phyloP scores from a whole-genome alignment of 352 stramenopile genomes.

The Phytophthora constricta region DNA sequence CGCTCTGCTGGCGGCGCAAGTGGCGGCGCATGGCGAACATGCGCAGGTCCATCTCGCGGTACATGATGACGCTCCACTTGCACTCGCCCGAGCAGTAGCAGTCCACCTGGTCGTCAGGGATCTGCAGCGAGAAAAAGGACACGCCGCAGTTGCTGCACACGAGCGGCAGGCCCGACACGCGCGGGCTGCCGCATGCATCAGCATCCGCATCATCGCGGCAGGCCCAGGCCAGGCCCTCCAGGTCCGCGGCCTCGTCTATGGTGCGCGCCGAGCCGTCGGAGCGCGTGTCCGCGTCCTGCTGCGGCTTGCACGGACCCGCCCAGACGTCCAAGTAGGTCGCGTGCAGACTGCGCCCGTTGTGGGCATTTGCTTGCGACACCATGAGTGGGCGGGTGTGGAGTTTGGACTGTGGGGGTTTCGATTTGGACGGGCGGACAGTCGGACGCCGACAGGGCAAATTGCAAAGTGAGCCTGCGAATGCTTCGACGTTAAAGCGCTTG shows the following conservation, averaged over 20 bases:
- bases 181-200: slow-evolving; percentile 14
- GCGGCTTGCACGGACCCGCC: slow-evolving; percentile 17
- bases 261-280: slow-evolving; percentile 34
- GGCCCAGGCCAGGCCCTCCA: slow-evolving; percentile 52
- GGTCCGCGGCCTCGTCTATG: slow-evolving; percentile 47
- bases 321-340: slow-evolving; percentile 21
- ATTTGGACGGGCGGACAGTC: too few species aligned
- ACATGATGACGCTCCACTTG: slow-evolving; percentile 91
- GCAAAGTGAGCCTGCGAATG: slow-evolving; percentile 22
- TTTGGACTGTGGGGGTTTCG: too few species aligned
- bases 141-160: slow-evolving; percentile 85
- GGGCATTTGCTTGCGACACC: slow-evolving; percentile 25
- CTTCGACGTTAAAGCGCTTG: too few species aligned
- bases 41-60: slow-evolving; percentile 80
- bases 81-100: slow-evolving; percentile 89
- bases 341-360: slow-evolving; percentile 9
- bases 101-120: slow-evolving; percentile 66
- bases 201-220: too few species aligned
- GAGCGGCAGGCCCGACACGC: slow-evolving; percentile 72
- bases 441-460: slow-evolving; percentile 35
- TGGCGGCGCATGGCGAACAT: slow-evolving; percentile 56
- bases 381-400: slow-evolving; percentile 18
- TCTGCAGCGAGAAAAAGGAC: slow-evolving; percentile 82
- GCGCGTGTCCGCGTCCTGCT: slow-evolving; percentile 26
- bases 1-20: slow-evolving; percentile 22